phyloP scores from a whole-genome alignment of 2,329 filamentous ascomycete genomes.

The Calonectria hongkongensis region DNA sequence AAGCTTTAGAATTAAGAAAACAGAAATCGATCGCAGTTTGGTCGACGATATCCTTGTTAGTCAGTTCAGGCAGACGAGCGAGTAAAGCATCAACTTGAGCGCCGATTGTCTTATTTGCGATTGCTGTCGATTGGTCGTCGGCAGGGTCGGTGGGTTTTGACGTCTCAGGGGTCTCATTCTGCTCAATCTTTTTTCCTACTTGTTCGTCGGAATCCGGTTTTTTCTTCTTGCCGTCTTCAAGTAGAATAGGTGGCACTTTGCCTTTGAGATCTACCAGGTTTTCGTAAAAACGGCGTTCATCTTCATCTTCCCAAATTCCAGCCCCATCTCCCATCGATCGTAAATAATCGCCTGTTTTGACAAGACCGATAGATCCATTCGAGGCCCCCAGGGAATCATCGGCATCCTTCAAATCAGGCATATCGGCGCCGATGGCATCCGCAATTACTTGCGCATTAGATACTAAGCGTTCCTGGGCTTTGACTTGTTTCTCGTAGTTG shows the following conservation, averaged over 20 bases:
- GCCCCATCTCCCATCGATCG: conserved; percentile 92
- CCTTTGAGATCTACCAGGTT: conserved; percentile 96
- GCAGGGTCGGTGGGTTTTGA: conserved; percentile 72
- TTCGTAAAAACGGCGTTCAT: conserved; percentile 98
- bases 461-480: conserved; percentile 92
- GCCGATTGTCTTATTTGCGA: conserved; percentile 97
- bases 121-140: conserved; percentile 93
- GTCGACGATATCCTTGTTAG: conserved; percentile 93
- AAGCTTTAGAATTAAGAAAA: conserved; percentile 98
- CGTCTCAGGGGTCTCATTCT: conserved; percentile 67
- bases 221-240: conserved; percentile 97
- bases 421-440: conserved; percentile 90
- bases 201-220: conserved; percentile 88
- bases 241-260: conserved; percentile 93
- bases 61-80: conserved; percentile 90
- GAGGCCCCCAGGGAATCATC: conserved; percentile 80
- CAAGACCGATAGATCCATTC: conserved; percentile 89
- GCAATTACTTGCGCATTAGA: conserved; percentile 93
- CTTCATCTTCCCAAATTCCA: conserved; percentile 99
- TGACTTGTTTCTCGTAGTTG: conserved; percentile 95
- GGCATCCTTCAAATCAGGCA: conserved; percentile 93
- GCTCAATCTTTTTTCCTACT: conserved; percentile 83
- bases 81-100: conserved; percentile 96
- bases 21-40: conserved; percentile 97
- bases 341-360: conserved; percentile 95